Percentiles rank a stretch among this genome's conserved stretches.
These are phyloP conservation scores for Gossypium anomalum DNA, from an alignment of 345 rosid genomes.

Conservation along the genomic window DNA sequence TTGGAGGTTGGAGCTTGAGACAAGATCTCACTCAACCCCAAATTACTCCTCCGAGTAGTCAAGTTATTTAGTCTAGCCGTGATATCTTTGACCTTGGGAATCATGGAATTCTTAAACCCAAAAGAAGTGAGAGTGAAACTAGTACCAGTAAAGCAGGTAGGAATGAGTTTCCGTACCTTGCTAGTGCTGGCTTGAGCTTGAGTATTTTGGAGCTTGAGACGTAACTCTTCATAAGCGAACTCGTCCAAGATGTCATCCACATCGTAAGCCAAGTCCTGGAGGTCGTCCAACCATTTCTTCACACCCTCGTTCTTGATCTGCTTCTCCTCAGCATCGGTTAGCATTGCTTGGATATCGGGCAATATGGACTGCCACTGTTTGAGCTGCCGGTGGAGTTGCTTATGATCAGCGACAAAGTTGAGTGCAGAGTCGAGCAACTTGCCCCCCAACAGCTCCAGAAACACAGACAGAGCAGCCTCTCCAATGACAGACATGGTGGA, in stretches of 20 bases:
- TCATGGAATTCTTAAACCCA: neutral
- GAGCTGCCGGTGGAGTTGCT: neutral
- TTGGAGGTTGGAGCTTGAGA: neutral
- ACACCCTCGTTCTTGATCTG: neutral
- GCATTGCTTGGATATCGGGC: neutral
- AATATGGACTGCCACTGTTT: neutral
- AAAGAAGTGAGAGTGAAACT: neutral
- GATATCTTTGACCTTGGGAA: neutral
- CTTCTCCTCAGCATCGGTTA: neutral
- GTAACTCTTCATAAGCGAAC: neutral
- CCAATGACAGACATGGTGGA: no score
- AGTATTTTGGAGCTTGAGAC: neutral
- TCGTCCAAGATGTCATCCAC: neutral
- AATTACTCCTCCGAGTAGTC: neutral
- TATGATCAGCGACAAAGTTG: neutral
- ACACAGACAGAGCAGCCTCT: no score
- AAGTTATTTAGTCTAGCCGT: neutral
- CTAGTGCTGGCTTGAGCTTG: neutral
- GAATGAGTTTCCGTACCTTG: neutral
- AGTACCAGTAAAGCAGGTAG: neutral
- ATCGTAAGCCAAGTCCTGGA: neutral
- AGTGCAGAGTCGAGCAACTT: no score
- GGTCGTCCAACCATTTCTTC: neutral
- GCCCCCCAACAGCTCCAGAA: no score
- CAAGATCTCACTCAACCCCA: neutral